phyloP scores from a whole-genome alignment of 2,329 filamentous ascomycete species.

The Fusarium nematophilum region DNA sequence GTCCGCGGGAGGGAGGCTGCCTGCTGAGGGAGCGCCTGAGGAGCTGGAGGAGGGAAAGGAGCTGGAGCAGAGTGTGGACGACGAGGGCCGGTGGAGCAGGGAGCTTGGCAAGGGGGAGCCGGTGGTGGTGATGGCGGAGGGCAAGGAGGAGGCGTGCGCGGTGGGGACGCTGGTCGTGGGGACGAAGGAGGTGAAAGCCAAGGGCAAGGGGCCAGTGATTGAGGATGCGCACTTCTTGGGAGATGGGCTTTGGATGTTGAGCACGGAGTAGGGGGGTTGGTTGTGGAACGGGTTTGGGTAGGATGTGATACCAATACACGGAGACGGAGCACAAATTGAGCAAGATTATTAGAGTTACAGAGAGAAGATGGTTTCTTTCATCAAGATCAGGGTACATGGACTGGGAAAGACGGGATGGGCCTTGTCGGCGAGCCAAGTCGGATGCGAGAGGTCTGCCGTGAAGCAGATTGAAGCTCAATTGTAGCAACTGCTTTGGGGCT shows the following conservation, averaged over 20 bases:
- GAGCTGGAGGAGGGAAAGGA: slow-evolving; percentile 54
- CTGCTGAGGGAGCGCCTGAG: slow-evolving; percentile 59
- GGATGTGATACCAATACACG: slow-evolving; percentile 37
- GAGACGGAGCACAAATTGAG: slow-evolving; percentile 3
- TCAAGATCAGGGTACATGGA: no score
- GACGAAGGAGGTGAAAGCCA: slow-evolving; percentile 91
- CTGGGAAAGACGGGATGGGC: no score
- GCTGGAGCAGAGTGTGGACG: slow-evolving; percentile 56
- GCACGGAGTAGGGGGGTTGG: slow-evolving; percentile 53
- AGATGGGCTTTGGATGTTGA: slow-evolving; percentile 89
- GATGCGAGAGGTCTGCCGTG: no score
- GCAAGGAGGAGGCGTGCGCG: slow-evolving; percentile 90
- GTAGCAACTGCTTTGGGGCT: no score
- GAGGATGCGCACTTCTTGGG: slow-evolving; percentile 94
- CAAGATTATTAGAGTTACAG: background rate
- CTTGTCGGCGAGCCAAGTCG: no score
- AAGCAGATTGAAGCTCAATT: no score
- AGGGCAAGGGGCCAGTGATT: slow-evolving; percentile 93
- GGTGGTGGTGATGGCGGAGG: slow-evolving; percentile 91
- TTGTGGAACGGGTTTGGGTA: slow-evolving; percentile 1
- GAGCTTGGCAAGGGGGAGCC: slow-evolving; percentile 84
- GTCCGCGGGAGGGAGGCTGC: slow-evolving; percentile 82
- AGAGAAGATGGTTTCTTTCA: background rate
- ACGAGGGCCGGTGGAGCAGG: slow-evolving; percentile 67
- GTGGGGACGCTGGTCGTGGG: slow-evolving; percentile 86